Evolutionary conservation across 1,284 basidiomycete species (phyloP).

Genomic region (Peniophora sp.): DNA sequence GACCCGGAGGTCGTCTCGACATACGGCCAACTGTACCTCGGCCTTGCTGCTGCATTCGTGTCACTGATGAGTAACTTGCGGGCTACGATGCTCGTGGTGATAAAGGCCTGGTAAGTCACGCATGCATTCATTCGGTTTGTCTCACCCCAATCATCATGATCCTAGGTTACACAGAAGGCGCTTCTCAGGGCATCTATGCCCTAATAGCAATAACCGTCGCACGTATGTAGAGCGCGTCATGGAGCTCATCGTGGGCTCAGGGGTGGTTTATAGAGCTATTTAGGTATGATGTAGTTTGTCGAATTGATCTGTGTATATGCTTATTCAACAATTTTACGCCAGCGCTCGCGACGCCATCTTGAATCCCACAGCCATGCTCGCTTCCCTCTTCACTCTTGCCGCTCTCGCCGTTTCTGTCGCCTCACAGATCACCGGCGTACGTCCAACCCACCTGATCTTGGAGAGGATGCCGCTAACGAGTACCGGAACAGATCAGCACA

Average conservation of each 20-base stretch:
- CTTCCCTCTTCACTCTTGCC: too few species aligned
- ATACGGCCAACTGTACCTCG: background rate
- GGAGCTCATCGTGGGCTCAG: background rate
- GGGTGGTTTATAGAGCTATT: background rate
- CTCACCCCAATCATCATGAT: background rate
- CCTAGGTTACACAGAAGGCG: background rate
- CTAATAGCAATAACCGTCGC: background rate
- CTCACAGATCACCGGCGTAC: too few species aligned
- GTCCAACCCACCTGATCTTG: too few species aligned
- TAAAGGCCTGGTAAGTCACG: background rate
- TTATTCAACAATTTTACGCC: too few species aligned
- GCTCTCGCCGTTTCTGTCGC: too few species aligned
- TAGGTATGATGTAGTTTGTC: too few species aligned
- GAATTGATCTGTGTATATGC: too few species aligned
- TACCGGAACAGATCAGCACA: too few species aligned
- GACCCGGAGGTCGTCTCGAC: background rate
- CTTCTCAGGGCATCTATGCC: background rate
- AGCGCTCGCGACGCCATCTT: too few species aligned
- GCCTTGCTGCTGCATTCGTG: background rate
- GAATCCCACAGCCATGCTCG: too few species aligned
- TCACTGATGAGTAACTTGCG: background rate
- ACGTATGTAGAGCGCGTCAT: background rate
- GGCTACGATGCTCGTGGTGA: background rate
- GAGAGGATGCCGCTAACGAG: too few species aligned
- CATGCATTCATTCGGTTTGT: background rate